A percentile compares a stretch with the other conserved stretches of the same genome.
Evolutionary conservation across 2,329 filamentous ascomycete species (phyloP).

Genomic region (Colletotrichum sp.): DNA sequence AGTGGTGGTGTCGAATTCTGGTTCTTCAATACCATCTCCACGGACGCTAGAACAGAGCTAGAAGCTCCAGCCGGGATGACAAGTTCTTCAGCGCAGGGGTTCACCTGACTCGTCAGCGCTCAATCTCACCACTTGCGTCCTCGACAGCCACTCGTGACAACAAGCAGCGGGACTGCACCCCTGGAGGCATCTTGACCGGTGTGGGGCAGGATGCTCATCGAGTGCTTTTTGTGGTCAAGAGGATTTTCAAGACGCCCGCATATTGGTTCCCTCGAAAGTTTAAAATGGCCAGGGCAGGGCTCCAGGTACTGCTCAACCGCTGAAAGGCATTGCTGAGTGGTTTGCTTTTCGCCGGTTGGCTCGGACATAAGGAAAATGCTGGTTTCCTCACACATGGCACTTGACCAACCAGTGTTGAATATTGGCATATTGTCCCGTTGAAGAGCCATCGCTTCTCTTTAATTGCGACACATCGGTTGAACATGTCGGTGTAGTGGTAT

Average conservation of each 20-base stretch:
- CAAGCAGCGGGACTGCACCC: background rate
- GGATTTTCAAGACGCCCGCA: slow-evolving; percentile 11
- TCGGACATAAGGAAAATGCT: background rate
- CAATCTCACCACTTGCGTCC: background rate
- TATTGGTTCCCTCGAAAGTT: slow-evolving; percentile 1
- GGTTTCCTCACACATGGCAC: background rate
- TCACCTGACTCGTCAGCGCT: slow-evolving; percentile 8
- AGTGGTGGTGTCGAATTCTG: background rate
- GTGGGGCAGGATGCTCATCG: slow-evolving; percentile 10
- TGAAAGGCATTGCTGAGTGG: background rate
- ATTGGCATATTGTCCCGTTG: background rate
- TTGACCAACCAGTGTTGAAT: background rate
- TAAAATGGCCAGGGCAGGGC: slow-evolving; percentile 1
- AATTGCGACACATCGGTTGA: background rate
- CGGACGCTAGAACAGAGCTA: slow-evolving; percentile 15
- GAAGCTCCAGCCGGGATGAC: slow-evolving; percentile 2
- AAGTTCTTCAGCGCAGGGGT: slow-evolving; percentile 3
- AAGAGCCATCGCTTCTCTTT: background rate
- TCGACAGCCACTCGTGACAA: background rate
- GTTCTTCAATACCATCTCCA: background rate
- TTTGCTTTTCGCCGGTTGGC: background rate
- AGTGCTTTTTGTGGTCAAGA: slow-evolving; percentile 10
- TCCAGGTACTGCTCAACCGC: background rate
- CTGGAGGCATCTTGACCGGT: slow-evolving; percentile 19
- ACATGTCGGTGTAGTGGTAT: background rate